Base-by-base conservation (phyloP, 805 yeast genomes). In the Dipodascopsis uninucleata region DNA sequence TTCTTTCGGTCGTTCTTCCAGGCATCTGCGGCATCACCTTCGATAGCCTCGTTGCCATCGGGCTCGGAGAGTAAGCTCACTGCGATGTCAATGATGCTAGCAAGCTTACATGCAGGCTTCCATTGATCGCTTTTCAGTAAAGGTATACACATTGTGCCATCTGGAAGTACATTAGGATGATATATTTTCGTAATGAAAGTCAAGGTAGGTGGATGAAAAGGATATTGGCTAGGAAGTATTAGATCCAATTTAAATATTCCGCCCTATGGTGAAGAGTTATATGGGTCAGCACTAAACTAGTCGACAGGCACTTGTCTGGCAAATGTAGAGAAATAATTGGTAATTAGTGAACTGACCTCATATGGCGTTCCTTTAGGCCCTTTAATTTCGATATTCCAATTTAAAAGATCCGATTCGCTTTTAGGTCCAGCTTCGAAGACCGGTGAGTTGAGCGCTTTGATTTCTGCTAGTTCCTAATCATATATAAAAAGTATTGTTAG, bases 321-420 rank as follows among this genome's bases (percentile, higher is more conserved):
- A 24, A 31, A 14, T 16, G 1, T 5, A 16, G 12, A 28, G 14
- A 29, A 31, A 9, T 14, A 10, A 16, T 9, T 34, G 28, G 14
- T 8, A 20, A 20, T 12, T 18, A 18, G 31, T 6, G 3, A 24
- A 38, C 39, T 17, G 33, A 49, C 57, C 39, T 76, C 74, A 51
- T 72, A 74, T 55, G 78, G 59, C 24, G 95, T 84, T 67, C 83
- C 94, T 57, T 89, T 78, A 43, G 95, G 95, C 34, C 95, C 95
- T 87, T 82, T 82, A 64, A 85, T 82, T 26, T 90, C 82, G 33
- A 94, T 94, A 69, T 85, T 93, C 95, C 95, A 86, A 71, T 85
- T 93, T 68, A 79, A 83, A 63, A 85, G 71, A 66, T 85, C 94
- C 57, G 85, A 93, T 38, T 94, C 95, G 36, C 82, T 35, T 24